Conservation (phyloP, 768 basidiomycete genomes). For the Tylopilus vinaceipallidus region DNA sequence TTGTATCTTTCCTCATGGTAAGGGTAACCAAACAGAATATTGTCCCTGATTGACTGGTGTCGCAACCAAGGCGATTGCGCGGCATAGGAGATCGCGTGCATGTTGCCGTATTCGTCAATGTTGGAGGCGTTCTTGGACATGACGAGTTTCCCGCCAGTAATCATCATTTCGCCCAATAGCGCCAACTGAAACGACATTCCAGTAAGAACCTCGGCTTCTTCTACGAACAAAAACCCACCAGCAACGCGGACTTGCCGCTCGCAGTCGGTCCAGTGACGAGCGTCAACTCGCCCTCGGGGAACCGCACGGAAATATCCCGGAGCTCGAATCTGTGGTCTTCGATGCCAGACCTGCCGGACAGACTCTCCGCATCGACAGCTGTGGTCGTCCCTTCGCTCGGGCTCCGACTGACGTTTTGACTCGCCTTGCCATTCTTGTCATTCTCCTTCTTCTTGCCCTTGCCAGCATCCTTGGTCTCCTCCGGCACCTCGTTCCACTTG, state of each 20-base stretch:
- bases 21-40: slow-evolving; percentile 77
- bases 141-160: slow-evolving; percentile 34
- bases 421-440: neutral
- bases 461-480: slow-evolving; percentile 20
- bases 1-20: slow-evolving; percentile 71
- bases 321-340: slow-evolving; percentile 42
- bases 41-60: slow-evolving; percentile 73
- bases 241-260: slow-evolving; percentile 47
- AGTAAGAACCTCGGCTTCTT: neutral
- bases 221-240: slow-evolving; percentile 26
- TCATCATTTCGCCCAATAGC: slow-evolving; percentile 40
- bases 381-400: slow-evolving; percentile 10
- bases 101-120: slow-evolving; percentile 59
- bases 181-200: slow-evolving; percentile 24
- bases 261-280: slow-evolving; percentile 49
- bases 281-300: slow-evolving; percentile 47
- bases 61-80: slow-evolving; percentile 71
- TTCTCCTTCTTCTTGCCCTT: slow-evolving; percentile 20
- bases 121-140: slow-evolving; percentile 48
- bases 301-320: slow-evolving; percentile 41
- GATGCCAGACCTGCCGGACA: slow-evolving; percentile 7
- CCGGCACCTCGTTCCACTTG: slow-evolving; percentile 54
- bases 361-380: slow-evolving; percentile 14
- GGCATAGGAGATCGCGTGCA: slow-evolving; percentile 67
- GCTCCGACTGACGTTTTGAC: neutral